phyloP scores from a whole-genome alignment of 345 rosid genomes.

The Rhodamnia argentea region DNA sequence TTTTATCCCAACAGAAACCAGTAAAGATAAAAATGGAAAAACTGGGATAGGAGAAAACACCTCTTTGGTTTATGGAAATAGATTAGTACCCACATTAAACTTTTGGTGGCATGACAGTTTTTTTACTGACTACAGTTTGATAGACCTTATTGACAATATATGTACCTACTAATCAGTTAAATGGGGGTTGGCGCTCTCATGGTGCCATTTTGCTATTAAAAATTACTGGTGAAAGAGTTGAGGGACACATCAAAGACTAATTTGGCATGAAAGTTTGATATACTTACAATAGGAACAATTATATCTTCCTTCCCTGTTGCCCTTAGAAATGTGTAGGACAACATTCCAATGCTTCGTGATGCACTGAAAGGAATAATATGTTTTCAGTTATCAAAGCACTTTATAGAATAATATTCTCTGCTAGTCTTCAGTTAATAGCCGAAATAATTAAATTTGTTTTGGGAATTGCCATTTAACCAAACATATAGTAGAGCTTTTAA shows the following conservation, averaged over 20 bases:
- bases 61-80: background rate
- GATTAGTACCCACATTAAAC: background rate
- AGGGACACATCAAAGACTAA: background rate
- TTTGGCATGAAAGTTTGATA: background rate
- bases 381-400: background rate
- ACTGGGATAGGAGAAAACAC: background rate
- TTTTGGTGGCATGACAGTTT: background rate
- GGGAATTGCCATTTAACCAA: background rate
- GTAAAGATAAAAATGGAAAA: background rate
- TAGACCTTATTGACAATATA: background rate
- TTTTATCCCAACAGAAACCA: background rate
- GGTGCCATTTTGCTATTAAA: background rate
- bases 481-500: background rate
- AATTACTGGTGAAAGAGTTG: background rate
- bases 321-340: conserved; percentile 60
- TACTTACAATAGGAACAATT: conserved; percentile 69
- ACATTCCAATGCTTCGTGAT: conserved; percentile 60
- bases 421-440: background rate
- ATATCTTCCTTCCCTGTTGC: conserved; percentile 58
- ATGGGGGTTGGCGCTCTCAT: background rate
- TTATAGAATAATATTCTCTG: background rate
- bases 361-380: conserved; percentile 10
- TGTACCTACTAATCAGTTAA: background rate
- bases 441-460: background rate
- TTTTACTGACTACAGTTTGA: background rate